Base-by-base conservation (phyloP, 345 rosid species). In the Euphorbia peplus region DNA sequence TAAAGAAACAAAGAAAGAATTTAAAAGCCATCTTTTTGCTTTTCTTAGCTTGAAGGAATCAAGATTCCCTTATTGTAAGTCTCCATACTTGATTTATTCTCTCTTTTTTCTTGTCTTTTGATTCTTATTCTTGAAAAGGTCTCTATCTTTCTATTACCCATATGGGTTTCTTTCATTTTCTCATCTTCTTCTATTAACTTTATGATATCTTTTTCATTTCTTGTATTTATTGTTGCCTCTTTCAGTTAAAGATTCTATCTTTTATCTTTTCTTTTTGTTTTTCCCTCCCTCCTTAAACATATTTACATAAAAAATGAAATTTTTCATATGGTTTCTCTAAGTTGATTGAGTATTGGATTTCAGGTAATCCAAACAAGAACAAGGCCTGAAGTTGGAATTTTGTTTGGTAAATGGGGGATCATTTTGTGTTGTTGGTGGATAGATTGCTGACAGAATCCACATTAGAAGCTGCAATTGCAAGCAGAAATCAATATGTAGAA, bases 351-450 rank as follows among this genome's bases (percentile, higher is more conserved):
- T 57, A 19, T 66, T 55, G 63, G 21, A 70, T 71, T 72, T 37
- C 78, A 77, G 74, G 76, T 32, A 62, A 35, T 68, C 3, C 71
- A 70, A 63, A 70, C 29, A 48, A 73, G 51, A 62, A 66, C 60
- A 81, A 60, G 51, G 37, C 37, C 37, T n/a, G n/a, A n/a, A n/a
- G n/a, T n/a, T n/a, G n/a, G n/a, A n/a, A n/a, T n/a, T 61, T 70
- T 44, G 60, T 57, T 73, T 55, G 60, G 41, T 68, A 6, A 53
- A 93, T 91, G 99, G 97, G 96, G 55, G 96, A 95, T 81, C 99
- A 95, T 82, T 90, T 95, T 63, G 99, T 91, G 64, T 70, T 95
- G 74, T 76, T 88, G 64, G 93, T 95, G 76, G 96, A 91, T 75
- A 87, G 95, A 28, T 78, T 95, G 82, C 78, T 90, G 19, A 95